Percentiles rank a stretch among this genome's conserved stretches.
These are phyloP conservation scores for Schizonepeta tenuifolia DNA, from an alignment of 257 asterid genomes.

Conservation along the genomic window DNA sequence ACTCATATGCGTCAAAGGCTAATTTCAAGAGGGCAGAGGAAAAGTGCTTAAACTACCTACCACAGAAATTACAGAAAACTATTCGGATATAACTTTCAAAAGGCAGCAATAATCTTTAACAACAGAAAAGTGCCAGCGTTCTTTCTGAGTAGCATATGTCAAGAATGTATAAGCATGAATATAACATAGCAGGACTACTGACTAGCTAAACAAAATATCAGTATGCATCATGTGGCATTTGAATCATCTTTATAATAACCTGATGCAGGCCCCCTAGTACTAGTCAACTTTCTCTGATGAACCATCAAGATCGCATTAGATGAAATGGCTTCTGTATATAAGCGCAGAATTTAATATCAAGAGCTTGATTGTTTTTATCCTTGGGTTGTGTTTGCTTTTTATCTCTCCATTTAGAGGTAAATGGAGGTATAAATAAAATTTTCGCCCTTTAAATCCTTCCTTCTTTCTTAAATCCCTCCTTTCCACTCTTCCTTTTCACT, in stretches of 20 bases:
- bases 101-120: background rate
- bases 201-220: constrained; percentile 3
- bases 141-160: constrained; percentile 11
- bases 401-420: no score
- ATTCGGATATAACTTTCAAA: background rate
- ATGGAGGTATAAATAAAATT: no score
- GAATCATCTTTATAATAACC: constrained; percentile 5
- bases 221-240: background rate
- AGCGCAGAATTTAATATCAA: background rate
- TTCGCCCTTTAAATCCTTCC: no score
- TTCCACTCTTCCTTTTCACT: no score
- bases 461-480: no score
- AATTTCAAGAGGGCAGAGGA: background rate
- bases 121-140: background rate
- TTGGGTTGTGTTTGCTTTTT: no score
- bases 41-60: background rate
- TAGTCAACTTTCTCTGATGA: constrained; percentile 5
- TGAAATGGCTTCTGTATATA: constrained; percentile 4
- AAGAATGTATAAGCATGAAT: background rate
- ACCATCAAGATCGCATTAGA: background rate
- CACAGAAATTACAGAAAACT: background rate
- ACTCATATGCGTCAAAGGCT: background rate
- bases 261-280: background rate
- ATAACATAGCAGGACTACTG: background rate
- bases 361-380: background rate